Evolutionary conservation across 1,284 basidiomycete species (phyloP).

Genomic region (Ustilago hordei): DNA sequence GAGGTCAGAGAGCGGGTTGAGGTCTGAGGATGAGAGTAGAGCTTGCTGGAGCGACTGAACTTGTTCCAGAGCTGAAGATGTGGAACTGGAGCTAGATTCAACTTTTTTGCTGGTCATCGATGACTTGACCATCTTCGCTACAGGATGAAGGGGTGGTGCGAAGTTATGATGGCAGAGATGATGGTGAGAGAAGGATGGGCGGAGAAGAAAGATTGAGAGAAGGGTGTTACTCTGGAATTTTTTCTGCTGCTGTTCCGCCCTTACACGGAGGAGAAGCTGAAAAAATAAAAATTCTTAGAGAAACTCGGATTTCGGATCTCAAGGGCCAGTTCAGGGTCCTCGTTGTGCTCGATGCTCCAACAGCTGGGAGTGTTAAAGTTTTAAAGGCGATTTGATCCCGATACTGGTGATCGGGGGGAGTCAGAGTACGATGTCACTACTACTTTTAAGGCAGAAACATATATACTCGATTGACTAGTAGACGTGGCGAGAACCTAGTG

Average conservation of each 20-base stretch:
- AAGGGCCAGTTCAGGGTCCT: not conserved
- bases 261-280: not conserved
- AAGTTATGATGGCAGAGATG: conserved; percentile 9
- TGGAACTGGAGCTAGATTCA: conserved; percentile 14
- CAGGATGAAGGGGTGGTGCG: not conserved
- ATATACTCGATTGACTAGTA: too few relatives aligned
- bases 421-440: too few relatives aligned
- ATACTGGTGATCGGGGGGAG: too few relatives aligned
- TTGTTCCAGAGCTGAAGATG: conserved; percentile 20
- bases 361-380: not conserved
- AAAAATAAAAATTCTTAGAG: conserved; percentile 14
- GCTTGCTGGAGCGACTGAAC: conserved; percentile 45
- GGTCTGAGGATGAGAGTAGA: conserved; percentile 56
- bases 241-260: conserved; percentile 13
- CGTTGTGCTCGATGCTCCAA: not conserved
- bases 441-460: too few relatives aligned
- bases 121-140: conserved; percentile 20
- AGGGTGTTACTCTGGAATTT: conserved; percentile 19
- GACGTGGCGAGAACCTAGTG: too few relatives aligned
- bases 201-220: not conserved
- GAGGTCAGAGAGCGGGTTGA: conserved; percentile 62
- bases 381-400: too few relatives aligned
- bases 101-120: conserved; percentile 24
- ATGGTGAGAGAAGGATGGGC: not conserved
- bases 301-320: conserved; percentile 23